Base-by-base conservation (phyloP, 257 asterid genomes). In the Jacaranda mimosifolia region DNA sequence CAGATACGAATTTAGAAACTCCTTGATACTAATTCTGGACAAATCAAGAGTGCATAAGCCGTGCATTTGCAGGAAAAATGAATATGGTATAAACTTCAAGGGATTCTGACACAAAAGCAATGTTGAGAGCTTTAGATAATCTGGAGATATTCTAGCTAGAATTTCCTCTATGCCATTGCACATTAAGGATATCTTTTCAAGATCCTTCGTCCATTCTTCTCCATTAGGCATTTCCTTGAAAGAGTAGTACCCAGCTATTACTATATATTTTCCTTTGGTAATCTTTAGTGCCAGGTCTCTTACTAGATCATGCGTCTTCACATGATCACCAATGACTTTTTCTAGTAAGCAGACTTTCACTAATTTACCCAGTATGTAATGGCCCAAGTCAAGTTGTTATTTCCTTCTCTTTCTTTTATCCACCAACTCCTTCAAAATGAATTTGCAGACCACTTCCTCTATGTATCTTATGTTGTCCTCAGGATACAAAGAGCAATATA, bases 401-500 rank as follows among this genome's bases (percentile, higher is more conserved):
- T 11, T 5, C 35, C 51, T n/a, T 0, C 35, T 65, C 21, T 53
- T 45, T 51, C 63, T 53, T 66, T 40, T 21, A 13, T 51, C 80
- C 49, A 76, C 45, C 15, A 83, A 48, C 18, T 38, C 73, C 60
- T 69, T 82, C 14, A 46, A 74, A 40, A 80, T 73, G 36, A 76
- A 77, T 13, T 42, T 60, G 12, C 0, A 7, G 13, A 83, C 49
- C 40, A 83, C 11, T 64, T 72, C 75, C 0, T 14, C 46, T 75
- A 62, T 64, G 4, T 1, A 4, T 9, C 72, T 76, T 11, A 1
- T 0, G 8, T 1, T n/a, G 10, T 79, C 82, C 60, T 76, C 77
- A 7, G 84, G 84, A 68, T 83, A 80, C 60, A 83, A 32, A 21
- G 77, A 83, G 65, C 87, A 80, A 14, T 72, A 79, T 77, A 79